Base-by-base conservation (phyloP, 495 filamentous ascomycete genomes). In the Penicillium lagena region DNA sequence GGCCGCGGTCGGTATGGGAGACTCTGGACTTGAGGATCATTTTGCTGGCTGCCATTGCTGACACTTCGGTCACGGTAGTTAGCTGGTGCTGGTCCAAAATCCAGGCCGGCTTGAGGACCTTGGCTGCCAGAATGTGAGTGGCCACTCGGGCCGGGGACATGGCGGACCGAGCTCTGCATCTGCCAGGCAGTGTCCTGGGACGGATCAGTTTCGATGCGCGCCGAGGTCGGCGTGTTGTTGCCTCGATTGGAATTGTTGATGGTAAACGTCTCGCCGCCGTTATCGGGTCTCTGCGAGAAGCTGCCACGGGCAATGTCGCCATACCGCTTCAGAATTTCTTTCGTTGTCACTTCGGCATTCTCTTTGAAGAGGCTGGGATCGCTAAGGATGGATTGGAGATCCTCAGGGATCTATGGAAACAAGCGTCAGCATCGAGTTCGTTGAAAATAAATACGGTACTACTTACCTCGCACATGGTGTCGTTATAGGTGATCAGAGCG, bases 391-490 rank as follows among this genome's bases (percentile, higher is more conserved):
- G 84, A 82, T 57, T 90, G 80, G 29, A 98, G 65, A 56, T 97
- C 90, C 64, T 90, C 89, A 7, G 93, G 93, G 38, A 98, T 89
- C 93, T 96, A 55, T 40, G 10, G 9, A 10, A 13, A 32, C 22
- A 37, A 34, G 38, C 33, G n/a, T 45, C 40, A 45, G 51, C 42
- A 71, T 49, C 40, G 37, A 29, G 14, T 32, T 8, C 28, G 33
- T 31, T 43, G 44, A 22, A 38, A 36, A 7, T 17, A 40, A 40
- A 12, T 43, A 17, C 39, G 9, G 38, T 8, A 10, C 3, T 12
- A 78, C 87, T 68, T 75, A 96, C 93, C 76, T 96, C 83, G 62
- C 88, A 95, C 87, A 99, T 95, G 56, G 84, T 79, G 57, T 96
- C 93, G 49, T 96, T 97, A 61, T 82, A 93, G 45, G 87, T 79